phyloP scores from a whole-genome alignment of 2,329 filamentous ascomycete genomes.

The Dendryphion nanum region DNA sequence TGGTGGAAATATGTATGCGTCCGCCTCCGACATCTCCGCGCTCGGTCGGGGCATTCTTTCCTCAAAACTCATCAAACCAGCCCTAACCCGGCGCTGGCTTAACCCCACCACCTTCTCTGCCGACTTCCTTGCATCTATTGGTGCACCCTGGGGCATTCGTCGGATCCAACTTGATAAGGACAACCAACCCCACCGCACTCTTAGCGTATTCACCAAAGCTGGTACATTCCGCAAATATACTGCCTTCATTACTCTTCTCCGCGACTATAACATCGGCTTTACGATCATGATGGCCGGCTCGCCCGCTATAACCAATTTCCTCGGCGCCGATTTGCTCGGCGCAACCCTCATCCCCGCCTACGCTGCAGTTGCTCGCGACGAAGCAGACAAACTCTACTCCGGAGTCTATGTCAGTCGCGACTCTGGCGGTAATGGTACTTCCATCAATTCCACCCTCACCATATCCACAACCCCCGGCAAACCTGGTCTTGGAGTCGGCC shows the following conservation, averaged over 20 bases:
- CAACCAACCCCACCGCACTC: slow-evolving; percentile 10
- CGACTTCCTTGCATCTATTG: slow-evolving; percentile 12
- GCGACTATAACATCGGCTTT: slow-evolving; percentile 15
- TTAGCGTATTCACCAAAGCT: slow-evolving; percentile 14
- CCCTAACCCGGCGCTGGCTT: slow-evolving; percentile 20
- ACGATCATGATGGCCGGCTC: slow-evolving; percentile 15
- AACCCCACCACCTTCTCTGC: slow-evolving; percentile 18
- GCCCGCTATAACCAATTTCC: slow-evolving; percentile 10
- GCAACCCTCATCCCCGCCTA: slow-evolving; percentile 13
- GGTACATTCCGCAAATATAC: slow-evolving; percentile 13
- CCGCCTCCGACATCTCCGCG: slow-evolving; percentile 14
- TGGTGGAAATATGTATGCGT: slow-evolving; percentile 26
- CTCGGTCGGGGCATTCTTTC: slow-evolving; percentile 19
- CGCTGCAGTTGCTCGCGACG: slow-evolving; percentile 13
- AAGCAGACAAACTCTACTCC: slow-evolving; percentile 11
- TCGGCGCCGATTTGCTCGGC: slow-evolving; percentile 11
- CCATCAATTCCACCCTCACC: slow-evolving; percentile 11
- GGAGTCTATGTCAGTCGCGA: slow-evolving; percentile 11
- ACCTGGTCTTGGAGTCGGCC: slow-evolving; percentile 13
- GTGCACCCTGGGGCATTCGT: slow-evolving; percentile 22
- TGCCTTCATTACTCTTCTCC: slow-evolving; percentile 11
- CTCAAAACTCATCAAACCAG: slow-evolving; percentile 15
- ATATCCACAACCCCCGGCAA: slow-evolving; percentile 9
- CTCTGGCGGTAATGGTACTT: no score
- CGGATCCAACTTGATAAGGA: slow-evolving; percentile 15